These are phyloP conservation scores for Penicillium cataractarum DNA, from an alignment of 495 filamentous ascomycete genomes.

Conservation along the genomic window DNA sequence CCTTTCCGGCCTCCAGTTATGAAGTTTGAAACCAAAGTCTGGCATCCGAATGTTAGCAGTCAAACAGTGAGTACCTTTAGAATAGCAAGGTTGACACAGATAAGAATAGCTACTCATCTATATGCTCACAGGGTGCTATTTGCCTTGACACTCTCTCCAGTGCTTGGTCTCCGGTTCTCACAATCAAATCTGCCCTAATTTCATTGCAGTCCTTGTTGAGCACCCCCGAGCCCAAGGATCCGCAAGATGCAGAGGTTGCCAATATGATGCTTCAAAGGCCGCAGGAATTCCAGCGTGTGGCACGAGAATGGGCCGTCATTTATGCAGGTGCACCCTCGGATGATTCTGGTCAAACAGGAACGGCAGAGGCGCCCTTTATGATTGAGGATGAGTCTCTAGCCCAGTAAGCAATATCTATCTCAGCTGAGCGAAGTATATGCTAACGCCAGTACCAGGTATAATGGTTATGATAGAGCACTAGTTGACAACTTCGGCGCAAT, in stretches of 20 bases:
- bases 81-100: neutral
- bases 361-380: slow-evolving; percentile 34
- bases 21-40: slow-evolving; percentile 93
- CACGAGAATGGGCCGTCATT: slow-evolving; percentile 85
- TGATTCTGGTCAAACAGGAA: slow-evolving; percentile 49
- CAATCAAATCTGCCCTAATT: slow-evolving; percentile 91
- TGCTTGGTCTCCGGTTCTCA: slow-evolving; percentile 93
- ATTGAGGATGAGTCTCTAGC: slow-evolving; percentile 44
- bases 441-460: slow-evolving; percentile 60
- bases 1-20: slow-evolving; percentile 92
- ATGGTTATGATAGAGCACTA: slow-evolving; percentile 84
- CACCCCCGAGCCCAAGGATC: slow-evolving; percentile 93
- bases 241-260: slow-evolving; percentile 95
- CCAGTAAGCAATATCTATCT: slow-evolving; percentile 36
- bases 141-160: slow-evolving; percentile 91
- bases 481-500: slow-evolving; percentile 89
- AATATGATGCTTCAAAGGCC: slow-evolving; percentile 83
- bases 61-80: slow-evolving; percentile 74
- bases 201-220: slow-evolving; percentile 92
- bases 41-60: slow-evolving; percentile 97
- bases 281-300: slow-evolving; percentile 77
- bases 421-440: slow-evolving; percentile 43
- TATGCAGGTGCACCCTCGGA: slow-evolving; percentile 78
- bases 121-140: slow-evolving; percentile 76
- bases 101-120: neutral